Base-by-base conservation (phyloP, 805 yeast genomes). In the Lipomyces starkeyi region DNA sequence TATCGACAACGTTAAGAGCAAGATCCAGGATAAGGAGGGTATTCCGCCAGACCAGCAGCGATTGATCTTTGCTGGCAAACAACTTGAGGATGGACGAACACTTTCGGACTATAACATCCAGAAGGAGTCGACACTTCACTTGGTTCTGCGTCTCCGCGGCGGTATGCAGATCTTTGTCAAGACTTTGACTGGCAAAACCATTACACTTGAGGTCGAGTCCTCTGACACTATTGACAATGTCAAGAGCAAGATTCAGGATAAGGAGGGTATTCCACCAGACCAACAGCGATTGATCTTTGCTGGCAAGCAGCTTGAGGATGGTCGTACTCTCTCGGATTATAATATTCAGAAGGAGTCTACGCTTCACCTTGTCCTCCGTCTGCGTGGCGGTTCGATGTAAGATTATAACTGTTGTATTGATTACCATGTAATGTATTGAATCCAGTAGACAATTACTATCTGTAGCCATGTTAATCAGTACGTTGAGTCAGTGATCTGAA, bases 21-120 rank as follows among this genome's bases (percentile, higher is more conserved):
- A 92, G 87, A 91, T 91, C 78, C 97, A 92, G 83, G 97, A 92
- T 84, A 92, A 92, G 86, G 97, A 91, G 83, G 97, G 97, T 77
- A 92, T 92, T 76, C 97, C 97, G 77, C 97, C 97, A 75, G 97
- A 92, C 85, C 97, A 91, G 83, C 97, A 91, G 83, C 88, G 97
- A 85, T 85, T 91, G 77, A 91, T 92, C 82, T 92, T 92, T 78
- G 97, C 97, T 76, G 97, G 97, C 86, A 92, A 92, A 85, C 97
- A 92, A 83, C 85, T 92, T 75, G 97, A 92, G 84, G 97, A 92
- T 76, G 97, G 97, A 75, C 90, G 97, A 85, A 92, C 97, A 61
- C 84, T 92, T 73, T 90, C 97, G 62, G 97, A 92, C 83, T 92
- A 91, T 89, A 92, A 91, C 88, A 91, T 91, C 80, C 97, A 92